Evolutionary conservation across 768 basidiomycete genomes (phyloP), one percentile per base, ranked within the genome.

Genomic region (Pleurotus platypus): DNA sequence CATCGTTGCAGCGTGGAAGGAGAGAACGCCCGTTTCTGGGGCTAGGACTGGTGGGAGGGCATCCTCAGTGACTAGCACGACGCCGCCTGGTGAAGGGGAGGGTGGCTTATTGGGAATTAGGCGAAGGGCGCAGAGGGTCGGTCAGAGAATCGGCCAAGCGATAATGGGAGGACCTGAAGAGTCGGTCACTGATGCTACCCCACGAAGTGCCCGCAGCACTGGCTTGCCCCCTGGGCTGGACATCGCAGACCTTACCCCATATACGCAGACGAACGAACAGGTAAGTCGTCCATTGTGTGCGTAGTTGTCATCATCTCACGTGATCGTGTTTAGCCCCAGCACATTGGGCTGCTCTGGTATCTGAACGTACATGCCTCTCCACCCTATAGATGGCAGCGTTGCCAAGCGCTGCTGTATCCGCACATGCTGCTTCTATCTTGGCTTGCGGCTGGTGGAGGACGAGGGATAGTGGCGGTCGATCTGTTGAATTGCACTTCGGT

Each of bases 261-360:
- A 80, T 60, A 74, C 79, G 11, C 78, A 79, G 59, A 79, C 77
- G 49, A 72, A 73, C 46, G 79, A 80, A 50, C 72, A 78, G 42
- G 82, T 82, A 51, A 60, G 79, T 72, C 43, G 40, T 35, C 30
- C 58, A 55, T 59, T 11, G 13, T 55, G 57, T 57, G 55, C 22
- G 40, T 47, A 22, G 56, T 48, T 51, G 11, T 50, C 57, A 63
- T 55, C 60, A 62, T 58, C 60, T 62, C 62, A 46, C 57, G 51
- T 18, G 64, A 49, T 63, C 65, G 62, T 51, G 30, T 63, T n/a
- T 65, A 96, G 94, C 93, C 94, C 3, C 75, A 92, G 11, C 87
- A 91, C 57, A 89, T 92, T 40, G 94, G 94, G 12, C 75, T 86
- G 12, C 72, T 97, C 0, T 96, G 92, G 88, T 97, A 94, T 66